Evolutionary conservation across 2,329 filamentous ascomycete species (phyloP).

Genomic region (Torrubiella hemipterigena): DNA sequence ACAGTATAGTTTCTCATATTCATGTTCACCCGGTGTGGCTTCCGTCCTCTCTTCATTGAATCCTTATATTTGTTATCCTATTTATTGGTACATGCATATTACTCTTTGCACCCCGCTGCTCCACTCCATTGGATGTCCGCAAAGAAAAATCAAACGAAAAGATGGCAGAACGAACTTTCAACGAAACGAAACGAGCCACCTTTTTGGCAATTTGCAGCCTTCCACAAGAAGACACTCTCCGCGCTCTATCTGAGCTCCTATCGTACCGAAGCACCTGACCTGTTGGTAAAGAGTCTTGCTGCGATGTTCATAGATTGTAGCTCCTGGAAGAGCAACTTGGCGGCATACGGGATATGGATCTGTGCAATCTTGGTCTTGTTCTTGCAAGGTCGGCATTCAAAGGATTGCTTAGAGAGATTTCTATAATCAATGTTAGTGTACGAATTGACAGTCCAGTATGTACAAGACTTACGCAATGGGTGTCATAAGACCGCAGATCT

Average conservation of each 20-base stretch:
- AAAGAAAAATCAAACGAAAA: too few species aligned
- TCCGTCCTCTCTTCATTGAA: too few species aligned
- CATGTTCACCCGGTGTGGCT: too few species aligned
- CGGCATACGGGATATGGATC: slow-evolving; percentile 94
- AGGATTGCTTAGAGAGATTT: slow-evolving; percentile 88
- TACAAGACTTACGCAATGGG: slow-evolving; percentile 77
- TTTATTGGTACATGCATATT: slow-evolving; percentile 10
- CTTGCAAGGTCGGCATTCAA: slow-evolving; percentile 94
- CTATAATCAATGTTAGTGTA: slow-evolving; percentile 34
- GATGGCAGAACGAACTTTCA: too few species aligned
- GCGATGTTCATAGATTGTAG: slow-evolving; percentile 97
- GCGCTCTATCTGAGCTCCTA: too few species aligned
- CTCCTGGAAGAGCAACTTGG: slow-evolving; percentile 97
- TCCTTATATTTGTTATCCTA: slow-evolving; percentile 9
- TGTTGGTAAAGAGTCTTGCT: slow-evolving; percentile 87
- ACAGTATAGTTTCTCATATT: too few species aligned
- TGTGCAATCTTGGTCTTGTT: slow-evolving; percentile 99
- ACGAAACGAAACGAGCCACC: too few species aligned
- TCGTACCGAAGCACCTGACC: slow-evolving; percentile 62
- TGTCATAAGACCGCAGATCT: slow-evolving; percentile 98
- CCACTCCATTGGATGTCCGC: too few species aligned
- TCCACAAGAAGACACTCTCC: too few species aligned
- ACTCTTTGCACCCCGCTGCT: not conserved
- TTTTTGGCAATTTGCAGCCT: too few species aligned
- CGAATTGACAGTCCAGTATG: not conserved